Conservation (phyloP, 495 filamentous ascomycete genomes). For the Aspergillus homomorphus region DNA sequence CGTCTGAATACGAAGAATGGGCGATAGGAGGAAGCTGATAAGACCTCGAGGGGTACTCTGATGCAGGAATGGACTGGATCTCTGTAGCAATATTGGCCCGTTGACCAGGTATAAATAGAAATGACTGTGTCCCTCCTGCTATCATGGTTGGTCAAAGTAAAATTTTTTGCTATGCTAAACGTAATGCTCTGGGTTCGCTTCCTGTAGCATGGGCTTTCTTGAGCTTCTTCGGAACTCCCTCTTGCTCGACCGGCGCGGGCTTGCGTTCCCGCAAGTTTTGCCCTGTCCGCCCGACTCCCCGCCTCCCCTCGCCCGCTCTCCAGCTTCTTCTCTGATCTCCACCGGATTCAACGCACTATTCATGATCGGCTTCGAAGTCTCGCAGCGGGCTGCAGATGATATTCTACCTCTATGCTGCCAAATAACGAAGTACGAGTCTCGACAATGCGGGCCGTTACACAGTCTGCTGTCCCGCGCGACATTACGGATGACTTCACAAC, state of each 20-base stretch:
- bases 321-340: constrained; percentile 20
- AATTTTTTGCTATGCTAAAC: neutral
- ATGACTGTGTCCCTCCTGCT: constrained; percentile 13
- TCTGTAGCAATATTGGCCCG: constrained; percentile 43
- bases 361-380: constrained; percentile 16
- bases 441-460: constrained; percentile 36
- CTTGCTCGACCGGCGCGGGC: constrained; percentile 4
- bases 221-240: neutral
- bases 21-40: constrained; percentile 21
- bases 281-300: constrained; percentile 25
- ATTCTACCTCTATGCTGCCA: constrained; percentile 33
- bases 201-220: neutral
- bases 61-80: constrained; percentile 31
- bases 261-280: constrained; percentile 22
- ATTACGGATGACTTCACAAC: constrained; percentile 73
- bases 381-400: constrained; percentile 33
- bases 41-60: constrained; percentile 17
- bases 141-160: constrained; percentile 2
- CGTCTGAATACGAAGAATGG: constrained; percentile 13
- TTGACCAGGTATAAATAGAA: constrained; percentile 32
- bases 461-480: constrained; percentile 58
- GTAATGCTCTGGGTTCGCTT: neutral
- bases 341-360: constrained; percentile 1
- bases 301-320: constrained; percentile 19
- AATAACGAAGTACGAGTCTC: constrained; percentile 37